Evolutionary conservation across 805 yeast species (phyloP).

Genomic region (Komagataella pseudopastoris): DNA sequence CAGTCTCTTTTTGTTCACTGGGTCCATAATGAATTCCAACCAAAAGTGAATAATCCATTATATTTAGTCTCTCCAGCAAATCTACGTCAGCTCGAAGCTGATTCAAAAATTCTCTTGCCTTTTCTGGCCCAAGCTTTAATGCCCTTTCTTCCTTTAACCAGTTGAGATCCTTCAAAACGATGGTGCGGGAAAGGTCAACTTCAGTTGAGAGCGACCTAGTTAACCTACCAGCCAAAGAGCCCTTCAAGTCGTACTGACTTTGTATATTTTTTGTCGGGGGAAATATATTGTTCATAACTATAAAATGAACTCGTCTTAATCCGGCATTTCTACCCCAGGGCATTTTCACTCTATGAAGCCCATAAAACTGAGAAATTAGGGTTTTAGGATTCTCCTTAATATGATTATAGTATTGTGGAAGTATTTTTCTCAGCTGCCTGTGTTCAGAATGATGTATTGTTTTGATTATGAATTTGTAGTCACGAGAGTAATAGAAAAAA

Average conservation of each 20-base stretch:
- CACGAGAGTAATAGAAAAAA: constrained; percentile 88
- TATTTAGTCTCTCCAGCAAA: constrained; percentile 60
- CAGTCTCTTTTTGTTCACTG: constrained; percentile 31
- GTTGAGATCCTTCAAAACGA: constrained; percentile 75
- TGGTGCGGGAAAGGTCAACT: constrained; percentile 15
- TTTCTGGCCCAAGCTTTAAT: constrained; percentile 67
- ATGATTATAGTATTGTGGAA: constrained; percentile 69
- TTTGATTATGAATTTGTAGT: constrained; percentile 86
- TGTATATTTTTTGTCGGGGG: constrained; percentile 89
- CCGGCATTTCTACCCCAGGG: constrained; percentile 44
- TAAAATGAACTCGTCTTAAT: constrained; percentile 69
- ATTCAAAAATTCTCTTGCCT: constrained; percentile 39
- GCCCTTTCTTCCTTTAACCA: constrained; percentile 60
- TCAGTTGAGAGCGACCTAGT: constrained; percentile 25
- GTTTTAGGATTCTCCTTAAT: constrained; percentile 80
- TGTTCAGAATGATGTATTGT: constrained; percentile 93
- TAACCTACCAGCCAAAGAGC: constrained; percentile 74
- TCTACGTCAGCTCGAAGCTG: constrained; percentile 70
- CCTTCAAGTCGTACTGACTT: constrained; percentile 80
- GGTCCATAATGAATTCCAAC: constrained; percentile 68
- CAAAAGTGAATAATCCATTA: constrained; percentile 90
- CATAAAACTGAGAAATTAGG: constrained; percentile 88
- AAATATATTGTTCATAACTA: constrained; percentile 94
- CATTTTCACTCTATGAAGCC: constrained; percentile 85
- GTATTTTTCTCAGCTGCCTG: constrained; percentile 57